Base-by-base conservation (phyloP, 2,329 filamentous ascomycete genomes). In the Fonsecaea pugnacius region DNA sequence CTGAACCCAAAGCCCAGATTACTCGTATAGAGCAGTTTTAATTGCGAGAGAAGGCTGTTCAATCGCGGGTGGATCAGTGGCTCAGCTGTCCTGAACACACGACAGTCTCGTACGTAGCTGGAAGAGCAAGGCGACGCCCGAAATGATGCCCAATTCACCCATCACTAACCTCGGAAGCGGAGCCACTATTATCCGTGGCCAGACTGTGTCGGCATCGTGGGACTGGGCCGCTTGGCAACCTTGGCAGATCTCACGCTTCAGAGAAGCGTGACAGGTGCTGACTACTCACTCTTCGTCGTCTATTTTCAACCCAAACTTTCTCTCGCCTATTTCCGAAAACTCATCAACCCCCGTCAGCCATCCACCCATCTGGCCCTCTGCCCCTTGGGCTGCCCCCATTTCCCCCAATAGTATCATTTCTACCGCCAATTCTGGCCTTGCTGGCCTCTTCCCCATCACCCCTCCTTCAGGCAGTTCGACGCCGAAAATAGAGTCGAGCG, bases 401-500 rank as follows among this genome's bases (percentile, higher is more conserved):
- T 32, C 27, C 58, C 55, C 61, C 61, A 59, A 63, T 63, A 35
- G 30, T 35, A 58, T 30, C 55, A n/a, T 48, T 53, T 55, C 40
- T 48, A 48, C 61, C 54, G 54, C 21, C 55, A 35, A 33, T 36
- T 51, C 36, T 40, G 56, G 56, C 46, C 36, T 54, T 32, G 30
- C 35, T 36, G 16, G 32, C 57, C 62, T 53, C 46, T 52, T 43
- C n/a, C 62, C 51, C 51, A 55, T 56, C 38, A 50, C 43, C 51
- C 10, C 62, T 60, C 60, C 36, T 54, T 38, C 58, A 53, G 63
- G 58, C 43, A 53, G 14, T 32, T 48, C 43, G 51, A 50, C 50
- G 58, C 63, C 60, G 63, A 61, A 61, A 61, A 61, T 65, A 65
- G 63, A 65, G 52, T 36, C 36, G 40, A 54, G 62, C 57, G 62